A percentile compares a stretch with the other conserved stretches of the same genome.
Evolutionary conservation across 441 rosid species (phyloP).

Genomic region (Gossypium gossypioides): DNA sequence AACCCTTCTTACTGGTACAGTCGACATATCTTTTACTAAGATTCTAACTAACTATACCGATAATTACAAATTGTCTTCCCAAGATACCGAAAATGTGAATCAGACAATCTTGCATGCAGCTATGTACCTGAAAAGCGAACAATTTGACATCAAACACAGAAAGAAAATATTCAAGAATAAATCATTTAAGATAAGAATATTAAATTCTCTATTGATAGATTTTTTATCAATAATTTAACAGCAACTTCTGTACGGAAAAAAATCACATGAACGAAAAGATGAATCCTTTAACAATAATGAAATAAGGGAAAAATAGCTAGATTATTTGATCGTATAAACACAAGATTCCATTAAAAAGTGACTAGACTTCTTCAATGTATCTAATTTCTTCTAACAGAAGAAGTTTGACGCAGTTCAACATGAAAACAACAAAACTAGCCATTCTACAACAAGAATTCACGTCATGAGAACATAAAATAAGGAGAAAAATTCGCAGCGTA

Average conservation of each 20-base stretch:
- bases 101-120: neutral
- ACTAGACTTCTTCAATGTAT: neutral
- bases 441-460: neutral
- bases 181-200: neutral
- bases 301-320: neutral
- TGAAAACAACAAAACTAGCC: neutral
- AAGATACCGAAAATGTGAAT: neutral
- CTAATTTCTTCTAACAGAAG: constrained; percentile 3
- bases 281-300: neutral
- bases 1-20: constrained; percentile 61
- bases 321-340: neutral
- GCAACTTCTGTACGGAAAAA: neutral
- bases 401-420: neutral
- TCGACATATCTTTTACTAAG: constrained; percentile 41
- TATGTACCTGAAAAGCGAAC: neutral
- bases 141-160: neutral
- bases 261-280: neutral
- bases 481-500: neutral
- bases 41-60: neutral
- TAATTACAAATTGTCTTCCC: neutral
- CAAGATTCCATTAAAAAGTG: neutral
- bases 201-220: neutral
- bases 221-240: neutral
- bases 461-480: neutral
- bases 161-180: neutral